Base-by-base conservation (phyloP, 2,329 filamentous ascomycete species). In the Ilyonectria robusta region DNA sequence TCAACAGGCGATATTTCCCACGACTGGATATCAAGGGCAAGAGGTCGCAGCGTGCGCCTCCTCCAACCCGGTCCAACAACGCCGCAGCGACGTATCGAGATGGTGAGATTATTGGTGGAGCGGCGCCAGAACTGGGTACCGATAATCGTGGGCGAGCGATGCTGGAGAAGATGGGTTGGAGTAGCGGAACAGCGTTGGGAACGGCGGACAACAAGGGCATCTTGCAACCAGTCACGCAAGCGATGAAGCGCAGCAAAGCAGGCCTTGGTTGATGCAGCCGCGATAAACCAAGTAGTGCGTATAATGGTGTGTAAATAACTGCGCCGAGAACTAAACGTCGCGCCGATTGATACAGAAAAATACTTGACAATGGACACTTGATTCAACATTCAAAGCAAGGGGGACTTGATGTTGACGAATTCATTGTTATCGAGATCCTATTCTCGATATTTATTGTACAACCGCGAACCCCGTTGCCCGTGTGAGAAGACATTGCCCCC, bases 151-250 rank as follows among this genome's bases (percentile, higher is more conserved):
- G 96, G 11, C 89, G 94, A 57, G 89, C 90, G 3, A 93, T 99
- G 90, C 82, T 99, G 70, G 94, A 97, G 82, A 98, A 96, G 82
- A 98, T 98, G 96, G 96, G 96, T 4, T 99, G 96, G 95, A 93
- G 89, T 68, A 92, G 87, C 59, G 96, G 96, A 6, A 97, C 92
- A 77, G 93, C 93, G 1, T 86, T 99, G 1, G 96, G 96, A 59
- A 89, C 93, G 11, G 78, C 85, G 1, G 91, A 97, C 70, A 97
- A 97, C 79, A 93, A 96, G 80, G 96, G 96, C 35, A 96, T 97
- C 59, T 81, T 97, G 70, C 89, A 94, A 68, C 95, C 95, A 0
- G 92, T 99, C 26, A 87, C 90, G 29, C 95, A 97, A 70, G 89
- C 96, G 29, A 92, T 99, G 73, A 97, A 97, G 83, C 93, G 90